These are phyloP conservation scores for Bertia moriformis DNA, from an alignment of 2,329 filamentous ascomycete species.

Conservation along the genomic window DNA sequence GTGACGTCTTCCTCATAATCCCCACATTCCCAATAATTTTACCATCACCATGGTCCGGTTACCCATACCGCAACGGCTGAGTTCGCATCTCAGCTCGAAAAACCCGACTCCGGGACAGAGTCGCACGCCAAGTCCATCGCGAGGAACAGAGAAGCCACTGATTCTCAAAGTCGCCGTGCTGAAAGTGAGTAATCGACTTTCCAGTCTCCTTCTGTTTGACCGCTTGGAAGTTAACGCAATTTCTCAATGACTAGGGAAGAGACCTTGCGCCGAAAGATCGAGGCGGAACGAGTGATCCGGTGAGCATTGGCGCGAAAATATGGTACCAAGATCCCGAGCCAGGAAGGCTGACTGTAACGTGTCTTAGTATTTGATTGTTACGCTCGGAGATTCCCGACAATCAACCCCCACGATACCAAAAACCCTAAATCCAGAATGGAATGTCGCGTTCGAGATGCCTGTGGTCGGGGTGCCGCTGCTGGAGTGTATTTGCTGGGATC, in stretches of 20 bases:
- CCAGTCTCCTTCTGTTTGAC: not conserved
- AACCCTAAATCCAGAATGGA: constrained; percentile 93
- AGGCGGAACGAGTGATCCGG: constrained; percentile 49
- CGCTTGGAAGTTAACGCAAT: constrained; percentile 2
- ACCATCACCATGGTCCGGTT: constrained; percentile 29
- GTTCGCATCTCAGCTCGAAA: constrained; percentile 20
- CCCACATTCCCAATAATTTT: no score
- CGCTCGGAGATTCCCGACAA: constrained; percentile 71
- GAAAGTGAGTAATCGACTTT: not conserved
- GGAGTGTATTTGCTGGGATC: constrained; percentile 93
- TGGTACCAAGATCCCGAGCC: no score
- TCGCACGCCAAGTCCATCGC: constrained; percentile 15
- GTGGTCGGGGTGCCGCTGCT: constrained; percentile 65
- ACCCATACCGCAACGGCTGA: constrained; percentile 32
- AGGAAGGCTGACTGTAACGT: not conserved
- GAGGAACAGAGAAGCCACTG: constrained; percentile 24
- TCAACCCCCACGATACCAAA: constrained; percentile 81
- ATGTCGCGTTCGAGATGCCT: constrained; percentile 71
- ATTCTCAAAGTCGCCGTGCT: constrained; percentile 19
- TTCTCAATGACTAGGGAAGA: constrained; percentile 25
- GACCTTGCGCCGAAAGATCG: constrained; percentile 52
- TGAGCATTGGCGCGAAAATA: constrained; percentile 16
- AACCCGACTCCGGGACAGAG: constrained; percentile 19
- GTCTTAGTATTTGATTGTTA: constrained; percentile 70
- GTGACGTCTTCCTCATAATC: no score